Evolutionary conservation across 2,329 filamentous ascomycete species (phyloP).

Genomic region (Sclerotinia nivalis): DNA sequence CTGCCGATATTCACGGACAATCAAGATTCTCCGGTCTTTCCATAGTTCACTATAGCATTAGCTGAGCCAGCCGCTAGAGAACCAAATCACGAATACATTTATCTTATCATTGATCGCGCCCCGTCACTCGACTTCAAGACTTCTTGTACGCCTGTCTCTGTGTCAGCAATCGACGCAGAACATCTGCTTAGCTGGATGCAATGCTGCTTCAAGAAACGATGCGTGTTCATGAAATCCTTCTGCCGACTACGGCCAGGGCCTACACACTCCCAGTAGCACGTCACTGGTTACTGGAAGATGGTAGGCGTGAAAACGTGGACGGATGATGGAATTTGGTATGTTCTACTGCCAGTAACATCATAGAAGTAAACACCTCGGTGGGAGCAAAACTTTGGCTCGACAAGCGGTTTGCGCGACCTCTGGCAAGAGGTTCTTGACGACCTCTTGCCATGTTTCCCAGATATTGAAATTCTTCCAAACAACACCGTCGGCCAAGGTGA

Average conservation of each 20-base stretch:
- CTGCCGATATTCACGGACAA: too few relatives aligned
- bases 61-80: accelerated
- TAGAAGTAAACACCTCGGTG: too few relatives aligned
- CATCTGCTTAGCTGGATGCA: background rate
- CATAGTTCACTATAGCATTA: background rate
- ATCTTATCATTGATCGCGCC: background rate
- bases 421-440: slow-evolving; percentile 42
- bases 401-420: slow-evolving; percentile 26
- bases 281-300: background rate
- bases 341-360: background rate
- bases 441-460: slow-evolving; percentile 42
- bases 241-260: accelerated
- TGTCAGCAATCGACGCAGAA: background rate
- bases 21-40: too few relatives aligned
- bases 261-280: background rate
- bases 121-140: background rate
- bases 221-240: background rate
- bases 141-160: too few relatives aligned
- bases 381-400: too few relatives aligned
- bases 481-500: slow-evolving; percentile 37
- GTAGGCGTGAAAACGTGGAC: background rate
- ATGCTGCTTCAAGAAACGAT: background rate
- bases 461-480: slow-evolving; percentile 45
- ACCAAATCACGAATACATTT: background rate
- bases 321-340: background rate